Conservation (phyloP, 768 basidiomycete genomes). For the Vishniacozyma victoriae region DNA sequence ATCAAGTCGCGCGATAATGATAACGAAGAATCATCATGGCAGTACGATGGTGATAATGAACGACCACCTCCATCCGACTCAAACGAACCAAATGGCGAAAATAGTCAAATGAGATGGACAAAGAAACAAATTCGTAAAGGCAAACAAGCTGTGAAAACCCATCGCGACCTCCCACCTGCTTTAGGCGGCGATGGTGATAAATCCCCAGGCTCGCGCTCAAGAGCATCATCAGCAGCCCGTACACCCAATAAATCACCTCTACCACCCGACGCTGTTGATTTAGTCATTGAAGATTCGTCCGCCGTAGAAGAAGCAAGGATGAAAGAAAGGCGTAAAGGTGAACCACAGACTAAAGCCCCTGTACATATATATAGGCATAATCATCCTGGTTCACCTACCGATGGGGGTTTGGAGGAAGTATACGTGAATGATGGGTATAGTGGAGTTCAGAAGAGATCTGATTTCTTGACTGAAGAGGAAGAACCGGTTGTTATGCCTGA, state of each 20-base stretch:
- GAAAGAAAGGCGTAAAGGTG: constrained; percentile 59
- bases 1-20: constrained; percentile 5
- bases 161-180: constrained; percentile 3
- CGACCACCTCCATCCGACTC: not conserved
- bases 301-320: constrained; percentile 55
- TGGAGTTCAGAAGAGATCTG: not conserved
- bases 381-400: not conserved
- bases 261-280: constrained; percentile 69
- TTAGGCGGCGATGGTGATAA: not conserved
- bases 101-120: not conserved
- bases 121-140: constrained; percentile 17
- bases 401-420: constrained; percentile 1
- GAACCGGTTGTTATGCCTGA: not conserved
- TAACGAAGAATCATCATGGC: constrained; percentile 26
- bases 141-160: constrained; percentile 10
- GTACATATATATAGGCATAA: constrained; percentile 31
- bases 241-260: constrained; percentile 16
- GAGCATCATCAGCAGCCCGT: not conserved
- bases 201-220: not conserved
- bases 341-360: constrained; percentile 50
- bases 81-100: not conserved
- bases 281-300: constrained; percentile 66
- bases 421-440: too few species aligned
- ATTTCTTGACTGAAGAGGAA: not conserved
- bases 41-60: constrained; percentile 37